Base-by-base conservation (phyloP, 495 filamentous ascomycete genomes). In the Neurospora sp. region DNA sequence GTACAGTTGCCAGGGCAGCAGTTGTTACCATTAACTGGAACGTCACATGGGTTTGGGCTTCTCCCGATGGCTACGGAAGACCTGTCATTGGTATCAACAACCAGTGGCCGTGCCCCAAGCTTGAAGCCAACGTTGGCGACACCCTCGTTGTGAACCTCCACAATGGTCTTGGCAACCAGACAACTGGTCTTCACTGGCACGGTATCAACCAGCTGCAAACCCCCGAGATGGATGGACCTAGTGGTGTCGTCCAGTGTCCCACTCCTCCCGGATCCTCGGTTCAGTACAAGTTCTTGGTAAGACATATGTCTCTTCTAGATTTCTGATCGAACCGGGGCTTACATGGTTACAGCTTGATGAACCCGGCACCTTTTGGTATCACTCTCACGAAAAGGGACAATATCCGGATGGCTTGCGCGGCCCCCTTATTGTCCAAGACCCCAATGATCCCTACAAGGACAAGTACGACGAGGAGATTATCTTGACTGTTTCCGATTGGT, bases 391-490 rank as follows among this genome's bases (percentile, higher is more conserved):
- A 65, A 83, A 85, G 76, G 87, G 86, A 1, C 91, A 93, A 78
- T 94, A 93, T 72, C 91, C 92, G 1, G 93, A 96, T 78, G 93
- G 93, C 22, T 84, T 92, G 61, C 89, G 91, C 18, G 91, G 91
- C 3, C 86, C 91, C 0, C 76, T 96, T 41, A 89, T 95, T 61
- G 85, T 96, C 40, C 87, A 93, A 71, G 91, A 94, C 74, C 86
- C 87, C 2, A 78, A 87, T 7, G 84, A 88, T 14, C 92, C 91
- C 0, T 91, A 88, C 76, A 72, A 82, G 31, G 83, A 86, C 71
- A 80, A 87, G 69, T 94, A 92, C 73, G 89, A 92, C 40, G 88
- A 89, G 73, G 92, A 94, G 77, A 77, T 90, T 27, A 75, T 86
- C 68, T 39, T 86, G 61, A 78, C 78, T 46, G 71, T 93, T 37